phyloP scores from a whole-genome alignment of 2,329 filamentous ascomycete species.

The Penicillium sp. region DNA sequence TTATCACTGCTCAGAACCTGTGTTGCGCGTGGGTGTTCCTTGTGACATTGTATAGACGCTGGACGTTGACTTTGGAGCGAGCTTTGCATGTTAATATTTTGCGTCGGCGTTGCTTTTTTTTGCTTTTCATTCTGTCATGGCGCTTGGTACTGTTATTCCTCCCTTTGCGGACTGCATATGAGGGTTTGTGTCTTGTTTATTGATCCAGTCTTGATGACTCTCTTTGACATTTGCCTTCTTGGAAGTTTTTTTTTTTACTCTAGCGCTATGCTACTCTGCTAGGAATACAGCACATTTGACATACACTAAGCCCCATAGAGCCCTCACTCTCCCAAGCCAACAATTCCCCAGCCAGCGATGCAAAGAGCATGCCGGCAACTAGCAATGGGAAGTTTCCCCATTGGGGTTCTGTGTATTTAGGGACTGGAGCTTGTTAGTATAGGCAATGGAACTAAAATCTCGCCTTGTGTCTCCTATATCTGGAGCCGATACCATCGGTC shows the following conservation, averaged over 20 bases:
- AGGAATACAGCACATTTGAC: not conserved
- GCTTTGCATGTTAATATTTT: not conserved
- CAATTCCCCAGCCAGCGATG: constrained; percentile 33
- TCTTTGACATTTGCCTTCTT: not conserved
- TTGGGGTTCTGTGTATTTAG: not conserved
- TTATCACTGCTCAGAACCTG: not conserved
- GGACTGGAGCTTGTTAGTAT: not conserved
- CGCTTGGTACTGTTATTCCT: not conserved
- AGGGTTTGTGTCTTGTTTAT: not conserved
- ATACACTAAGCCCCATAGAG: not conserved
- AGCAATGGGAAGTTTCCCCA: constrained; percentile 30
- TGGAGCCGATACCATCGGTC: not conserved
- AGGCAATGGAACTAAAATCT: not conserved
- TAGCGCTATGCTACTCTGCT: not conserved
- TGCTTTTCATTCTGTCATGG: not conserved
- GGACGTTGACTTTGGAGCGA: constrained; percentile 5
- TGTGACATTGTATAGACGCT: constrained; percentile 7
- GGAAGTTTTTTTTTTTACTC: not conserved
- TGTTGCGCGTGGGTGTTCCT: not conserved
- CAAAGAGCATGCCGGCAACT: constrained; percentile 32
- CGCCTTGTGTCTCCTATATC: not conserved
- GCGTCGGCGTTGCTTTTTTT: not conserved
- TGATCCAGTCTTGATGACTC: not conserved
- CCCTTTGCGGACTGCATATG: not conserved
- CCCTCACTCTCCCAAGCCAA: not conserved